A percentile compares a stretch with the other conserved stretches of the same genome.
Conservation (phyloP, 108 stramenopile genomes). For the Cyclotella choctawhatcheeana region DNA sequence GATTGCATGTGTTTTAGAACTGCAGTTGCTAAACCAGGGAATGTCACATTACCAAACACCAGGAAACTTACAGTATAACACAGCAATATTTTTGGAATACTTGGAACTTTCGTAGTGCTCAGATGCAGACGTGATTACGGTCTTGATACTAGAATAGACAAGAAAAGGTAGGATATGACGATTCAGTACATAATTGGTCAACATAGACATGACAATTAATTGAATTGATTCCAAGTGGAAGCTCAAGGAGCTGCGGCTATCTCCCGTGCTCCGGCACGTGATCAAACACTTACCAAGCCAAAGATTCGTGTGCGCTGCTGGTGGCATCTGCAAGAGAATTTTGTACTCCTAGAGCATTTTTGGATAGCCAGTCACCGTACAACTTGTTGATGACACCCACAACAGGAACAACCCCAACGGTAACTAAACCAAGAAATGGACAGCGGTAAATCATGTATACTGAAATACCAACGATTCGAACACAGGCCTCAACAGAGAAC, state of each 20-base stretch:
- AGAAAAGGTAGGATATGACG: no score
- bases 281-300: no score
- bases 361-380: conserved; percentile 83
- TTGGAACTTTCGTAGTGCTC: conserved; percentile 73
- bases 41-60: no score
- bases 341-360: conserved; percentile 81
- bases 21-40: no score
- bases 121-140: conserved; percentile 85
- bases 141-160: no score
- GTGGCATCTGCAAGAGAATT: conserved; percentile 87
- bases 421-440: conserved; percentile 74
- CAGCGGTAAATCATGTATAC: conserved; percentile 82
- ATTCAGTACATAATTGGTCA: no score
- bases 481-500: conserved; percentile 85
- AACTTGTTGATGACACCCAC: conserved; percentile 83
- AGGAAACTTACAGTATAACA: no score
- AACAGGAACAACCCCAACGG: conserved; percentile 79
- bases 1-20: no score
- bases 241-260: no score
- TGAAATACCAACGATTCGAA: conserved; percentile 83
- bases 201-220: no score
- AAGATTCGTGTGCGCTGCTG: conserved; percentile 79
- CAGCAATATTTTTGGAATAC: conserved; percentile 71
- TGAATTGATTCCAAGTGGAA: no score
- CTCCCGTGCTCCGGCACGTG: no score